Evolutionary conservation across 2,329 filamentous ascomycete species (phyloP), one percentile per base, ranked within the genome.

Genomic region (Microascus cirrosus): DNA sequence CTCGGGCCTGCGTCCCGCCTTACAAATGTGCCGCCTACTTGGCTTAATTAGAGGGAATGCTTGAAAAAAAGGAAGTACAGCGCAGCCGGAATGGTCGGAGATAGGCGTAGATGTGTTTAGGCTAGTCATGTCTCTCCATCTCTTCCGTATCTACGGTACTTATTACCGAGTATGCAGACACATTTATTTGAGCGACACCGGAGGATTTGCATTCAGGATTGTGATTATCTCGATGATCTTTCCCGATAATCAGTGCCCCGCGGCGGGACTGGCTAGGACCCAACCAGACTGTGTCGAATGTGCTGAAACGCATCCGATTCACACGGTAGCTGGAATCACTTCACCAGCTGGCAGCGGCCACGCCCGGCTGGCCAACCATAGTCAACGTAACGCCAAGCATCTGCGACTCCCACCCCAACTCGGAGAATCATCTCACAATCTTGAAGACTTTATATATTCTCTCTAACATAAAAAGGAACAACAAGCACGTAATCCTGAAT

Each of bases 401-500:
- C 39, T 45, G 15, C 18, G n/a, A n/a, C n/a, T n/a, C 15, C 13
- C 8, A n/a, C 13, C 13, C 39, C 39, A 45, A n/a, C n/a, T 6
- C 39, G 2, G 39, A 15, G 15, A 45, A 45, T n/a, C 39, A 45
- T n/a, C n/a, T n/a, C 18, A 15, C 5, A 6, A n/a, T 32, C 28
- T 32, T 32, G 4, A 32, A 32, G 28, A 32, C 36, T 5, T n/a
- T 13, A n/a, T 42, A 42, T n/a, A 13, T 42, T 24, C 45, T 24
- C 22, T 50, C 20, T 7, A 22, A 50, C 42, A 48, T 4, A 24
- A 24, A 48, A 24, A 3, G 22, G 18, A 24, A 8, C 8, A 20
- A 24, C n/a, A 11, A 5, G 3, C n/a, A 22, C 45, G 12, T 12
- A 50, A 8, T 20, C n/a, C 8, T 32, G 35, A 60, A 92, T 92